Percentiles rank a stretch among this genome's conserved stretches.
phyloP scores from a whole-genome alignment of 75 land plant species.

The Sequoia sempervirens region DNA sequence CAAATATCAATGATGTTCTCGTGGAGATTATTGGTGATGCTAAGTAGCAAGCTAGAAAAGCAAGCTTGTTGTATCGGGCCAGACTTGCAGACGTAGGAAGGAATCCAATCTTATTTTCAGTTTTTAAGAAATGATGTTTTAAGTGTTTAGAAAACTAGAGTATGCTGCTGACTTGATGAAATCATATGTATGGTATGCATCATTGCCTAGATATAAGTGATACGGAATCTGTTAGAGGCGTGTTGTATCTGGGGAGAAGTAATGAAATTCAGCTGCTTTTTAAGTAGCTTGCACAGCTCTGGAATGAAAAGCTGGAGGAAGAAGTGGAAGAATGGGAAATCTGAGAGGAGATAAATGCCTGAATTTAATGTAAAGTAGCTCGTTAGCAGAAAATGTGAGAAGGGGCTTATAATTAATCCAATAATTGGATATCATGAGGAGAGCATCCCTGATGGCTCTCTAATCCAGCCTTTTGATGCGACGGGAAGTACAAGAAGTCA shows the following conservation, averaged over 20 bases:
- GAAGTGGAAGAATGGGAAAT: background rate
- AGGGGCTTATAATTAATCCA: background rate
- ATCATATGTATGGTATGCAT: background rate
- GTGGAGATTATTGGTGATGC: slow-evolving; percentile 1
- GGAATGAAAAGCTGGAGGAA: background rate
- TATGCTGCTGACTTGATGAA: background rate
- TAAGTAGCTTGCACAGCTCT: background rate
- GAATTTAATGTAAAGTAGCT: background rate
- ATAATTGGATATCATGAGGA: background rate
- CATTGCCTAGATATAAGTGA: background rate
- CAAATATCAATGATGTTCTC: slow-evolving; percentile 2
- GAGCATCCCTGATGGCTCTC: background rate
- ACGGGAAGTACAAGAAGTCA: too few relatives aligned
- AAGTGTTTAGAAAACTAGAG: background rate
- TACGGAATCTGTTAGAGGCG: background rate
- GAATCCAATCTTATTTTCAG: background rate
- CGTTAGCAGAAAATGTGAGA: background rate
- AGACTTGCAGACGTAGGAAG: background rate
- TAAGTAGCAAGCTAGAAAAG: background rate
- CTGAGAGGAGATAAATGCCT: background rate
- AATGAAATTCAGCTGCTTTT: background rate
- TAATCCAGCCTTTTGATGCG: background rate
- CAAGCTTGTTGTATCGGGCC: background rate
- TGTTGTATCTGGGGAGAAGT: background rate
- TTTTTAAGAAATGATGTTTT: background rate